Percentiles rank a stretch among this genome's conserved stretches.
These are phyloP conservation scores for Petunia hybrid DNA, from an alignment of 305 asterid species.

Conservation along the genomic window DNA sequence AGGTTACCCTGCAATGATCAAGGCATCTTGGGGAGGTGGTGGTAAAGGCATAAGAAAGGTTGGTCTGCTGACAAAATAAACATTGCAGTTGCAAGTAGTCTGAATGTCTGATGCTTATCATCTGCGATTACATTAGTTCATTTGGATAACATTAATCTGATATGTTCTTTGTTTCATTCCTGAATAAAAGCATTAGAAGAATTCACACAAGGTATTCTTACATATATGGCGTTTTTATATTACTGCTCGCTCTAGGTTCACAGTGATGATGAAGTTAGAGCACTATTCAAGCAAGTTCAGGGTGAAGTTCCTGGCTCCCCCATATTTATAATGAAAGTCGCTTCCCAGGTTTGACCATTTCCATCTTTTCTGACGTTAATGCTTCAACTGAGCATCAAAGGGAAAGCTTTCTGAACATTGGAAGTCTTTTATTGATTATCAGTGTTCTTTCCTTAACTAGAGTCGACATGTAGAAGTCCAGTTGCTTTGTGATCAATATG, in stretches of 20 bases:
- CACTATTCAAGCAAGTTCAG: slow-evolving; percentile 98
- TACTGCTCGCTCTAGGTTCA: slow-evolving; percentile 62
- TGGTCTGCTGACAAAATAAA: slow-evolving; percentile 37
- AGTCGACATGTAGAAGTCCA: slow-evolving; percentile 99
- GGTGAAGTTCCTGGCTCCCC: slow-evolving; percentile 99
- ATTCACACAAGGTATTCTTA: background rate
- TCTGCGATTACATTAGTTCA: too few relatives aligned
- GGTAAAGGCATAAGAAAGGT: slow-evolving; percentile 99
- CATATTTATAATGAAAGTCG: slow-evolving; percentile 96
- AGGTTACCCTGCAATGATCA: slow-evolving; percentile 99
- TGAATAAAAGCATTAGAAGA: background rate
- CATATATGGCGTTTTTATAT: background rate
- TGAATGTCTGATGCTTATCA: too few relatives aligned
- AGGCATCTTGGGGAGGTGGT: slow-evolving; percentile 99
- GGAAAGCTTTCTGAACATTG: background rate
- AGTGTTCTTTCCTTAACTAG: slow-evolving; percentile 43
- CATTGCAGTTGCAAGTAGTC: background rate
- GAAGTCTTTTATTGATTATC: background rate
- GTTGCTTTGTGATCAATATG: slow-evolving; percentile 92
- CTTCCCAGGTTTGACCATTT: slow-evolving; percentile 83
- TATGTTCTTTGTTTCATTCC: background rate
- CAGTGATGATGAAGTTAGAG: slow-evolving; percentile 94
- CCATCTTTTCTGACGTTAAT: slow-evolving; percentile 27
- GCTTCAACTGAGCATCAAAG: background rate
- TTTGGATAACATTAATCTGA: background rate